These are phyloP conservation scores for Pholiota conissans DNA, from an alignment of 768 basidiomycete genomes.

Conservation along the genomic window DNA sequence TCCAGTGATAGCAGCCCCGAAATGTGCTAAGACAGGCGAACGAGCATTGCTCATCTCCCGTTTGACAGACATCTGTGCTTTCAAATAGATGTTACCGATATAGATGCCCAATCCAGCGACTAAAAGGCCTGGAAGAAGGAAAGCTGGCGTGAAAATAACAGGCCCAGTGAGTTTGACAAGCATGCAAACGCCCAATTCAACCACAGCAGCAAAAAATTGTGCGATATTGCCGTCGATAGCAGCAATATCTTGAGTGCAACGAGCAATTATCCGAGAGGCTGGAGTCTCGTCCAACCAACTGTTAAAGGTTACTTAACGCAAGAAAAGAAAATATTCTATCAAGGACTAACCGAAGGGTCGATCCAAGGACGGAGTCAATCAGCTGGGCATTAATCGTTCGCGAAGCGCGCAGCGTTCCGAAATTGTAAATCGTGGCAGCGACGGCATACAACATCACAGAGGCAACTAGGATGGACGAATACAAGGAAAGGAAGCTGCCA, in stretches of 20 bases:
- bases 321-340: background rate
- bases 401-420: slow-evolving; percentile 54
- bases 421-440: slow-evolving; percentile 40
- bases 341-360: slow-evolving; percentile 53
- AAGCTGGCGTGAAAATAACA: slow-evolving; percentile 43
- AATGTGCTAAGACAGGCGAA: slow-evolving; percentile 45
- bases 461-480: slow-evolving; percentile 14
- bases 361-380: slow-evolving; percentile 52
- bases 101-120: slow-evolving; percentile 43
- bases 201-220: slow-evolving; percentile 25
- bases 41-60: slow-evolving; percentile 43
- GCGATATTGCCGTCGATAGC: slow-evolving; percentile 48
- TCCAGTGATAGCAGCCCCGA: slow-evolving; percentile 49
- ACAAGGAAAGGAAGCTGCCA: slow-evolving; percentile 44
- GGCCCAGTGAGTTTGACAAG: slow-evolving; percentile 44
- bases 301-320: background rate
- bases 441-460: slow-evolving; percentile 28
- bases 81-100: slow-evolving; percentile 44
- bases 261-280: slow-evolving; percentile 55
- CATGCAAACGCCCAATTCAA: slow-evolving; percentile 33
- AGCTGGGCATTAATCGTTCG: slow-evolving; percentile 52
- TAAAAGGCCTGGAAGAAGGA: slow-evolving; percentile 44
- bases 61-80: slow-evolving; percentile 47
- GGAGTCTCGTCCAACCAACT: slow-evolving; percentile 54
- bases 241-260: slow-evolving; percentile 68